A percentile compares a stretch with the other conserved stretches of the same genome.
Evolutionary conservation across 2,329 filamentous ascomycete genomes (phyloP).

Genomic region (Colletotrichum sp.): DNA sequence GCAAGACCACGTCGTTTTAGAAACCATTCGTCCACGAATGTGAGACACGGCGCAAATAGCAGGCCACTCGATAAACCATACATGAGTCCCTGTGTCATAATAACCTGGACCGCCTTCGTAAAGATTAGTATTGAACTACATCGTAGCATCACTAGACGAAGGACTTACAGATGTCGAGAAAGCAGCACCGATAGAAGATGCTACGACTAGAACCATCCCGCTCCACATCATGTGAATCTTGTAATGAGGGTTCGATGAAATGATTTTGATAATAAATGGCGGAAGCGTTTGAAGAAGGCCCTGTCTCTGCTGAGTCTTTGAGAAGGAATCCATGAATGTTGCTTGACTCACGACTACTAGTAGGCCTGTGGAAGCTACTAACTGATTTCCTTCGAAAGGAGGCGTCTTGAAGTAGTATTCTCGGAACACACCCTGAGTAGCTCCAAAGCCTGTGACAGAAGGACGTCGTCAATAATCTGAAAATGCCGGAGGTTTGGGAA

Average conservation of each 20-base stretch:
- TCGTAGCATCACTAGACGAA: no score
- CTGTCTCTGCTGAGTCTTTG: neutral
- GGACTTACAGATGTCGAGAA: neutral
- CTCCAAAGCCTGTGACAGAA: neutral
- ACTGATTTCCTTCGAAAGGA: neutral
- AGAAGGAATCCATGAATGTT: rapidly evolving
- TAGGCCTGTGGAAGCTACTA: neutral
- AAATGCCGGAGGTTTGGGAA: rapidly evolving
- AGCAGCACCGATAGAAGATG: neutral
- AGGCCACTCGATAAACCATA: slow-evolving; percentile 28
- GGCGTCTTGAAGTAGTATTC: slow-evolving; percentile 5
- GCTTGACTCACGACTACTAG: neutral
- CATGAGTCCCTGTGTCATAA: neutral
- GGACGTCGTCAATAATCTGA: neutral
- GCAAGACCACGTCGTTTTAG: slow-evolving; percentile 38
- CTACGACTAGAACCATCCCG: neutral
- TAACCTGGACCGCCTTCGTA: neutral
- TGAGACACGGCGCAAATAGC: slow-evolving; percentile 40
- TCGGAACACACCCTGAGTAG: slow-evolving; percentile 1
- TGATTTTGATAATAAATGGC: neutral
- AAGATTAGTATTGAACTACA: neutral
- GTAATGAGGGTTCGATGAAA: neutral
- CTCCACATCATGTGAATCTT: neutral
- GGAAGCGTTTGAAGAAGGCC: neutral
- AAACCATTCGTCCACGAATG: slow-evolving; percentile 47